These are phyloP conservation scores for Scedosporium minutisporum DNA, from an alignment of 2,329 filamentous ascomycete species.

Conservation along the genomic window DNA sequence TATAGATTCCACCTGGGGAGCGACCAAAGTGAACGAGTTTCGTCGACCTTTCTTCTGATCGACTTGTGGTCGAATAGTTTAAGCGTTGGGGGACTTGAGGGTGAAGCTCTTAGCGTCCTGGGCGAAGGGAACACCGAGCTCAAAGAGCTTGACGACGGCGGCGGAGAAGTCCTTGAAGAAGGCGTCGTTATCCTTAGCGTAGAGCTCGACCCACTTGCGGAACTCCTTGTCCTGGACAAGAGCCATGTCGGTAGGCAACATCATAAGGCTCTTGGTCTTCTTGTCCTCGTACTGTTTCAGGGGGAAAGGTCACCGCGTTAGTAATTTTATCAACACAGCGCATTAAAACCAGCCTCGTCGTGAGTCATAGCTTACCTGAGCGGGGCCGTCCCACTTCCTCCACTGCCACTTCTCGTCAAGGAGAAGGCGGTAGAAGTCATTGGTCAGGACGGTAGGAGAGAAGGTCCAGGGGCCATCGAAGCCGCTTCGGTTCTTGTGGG, in stretches of 20 bases:
- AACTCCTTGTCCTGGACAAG: constrained; percentile 84
- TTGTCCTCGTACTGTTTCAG: constrained; percentile 62
- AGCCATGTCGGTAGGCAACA: constrained; percentile 88
- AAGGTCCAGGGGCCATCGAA: constrained; percentile 88
- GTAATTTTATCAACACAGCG: neutral
- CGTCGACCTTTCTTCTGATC: neutral
- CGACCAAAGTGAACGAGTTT: no score
- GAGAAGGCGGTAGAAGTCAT: constrained; percentile 87
- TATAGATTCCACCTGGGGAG: neutral
- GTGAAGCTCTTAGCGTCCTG: constrained; percentile 50
- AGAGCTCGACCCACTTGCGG: constrained; percentile 69
- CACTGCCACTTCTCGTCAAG: constrained; percentile 86
- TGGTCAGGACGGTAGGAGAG: constrained; percentile 82
- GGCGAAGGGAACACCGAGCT: constrained; percentile 85
- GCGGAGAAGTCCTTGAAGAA: constrained; percentile 92
- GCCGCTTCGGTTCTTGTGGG: constrained; percentile 80
- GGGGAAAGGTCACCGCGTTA: constrained; percentile 7
- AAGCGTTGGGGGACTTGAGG: constrained; percentile 47
- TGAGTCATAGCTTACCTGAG: constrained; percentile 39
- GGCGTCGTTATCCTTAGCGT: constrained; percentile 78
- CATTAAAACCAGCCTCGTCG: neutral
- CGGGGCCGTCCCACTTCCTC: constrained; percentile 85
- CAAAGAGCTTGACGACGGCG: constrained; percentile 74
- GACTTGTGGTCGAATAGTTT: neutral
- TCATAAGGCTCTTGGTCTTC: constrained; percentile 83